Evolutionary conservation across 106 monocot species (phyloP).

Genomic region (Gastrodia elata): DNA sequence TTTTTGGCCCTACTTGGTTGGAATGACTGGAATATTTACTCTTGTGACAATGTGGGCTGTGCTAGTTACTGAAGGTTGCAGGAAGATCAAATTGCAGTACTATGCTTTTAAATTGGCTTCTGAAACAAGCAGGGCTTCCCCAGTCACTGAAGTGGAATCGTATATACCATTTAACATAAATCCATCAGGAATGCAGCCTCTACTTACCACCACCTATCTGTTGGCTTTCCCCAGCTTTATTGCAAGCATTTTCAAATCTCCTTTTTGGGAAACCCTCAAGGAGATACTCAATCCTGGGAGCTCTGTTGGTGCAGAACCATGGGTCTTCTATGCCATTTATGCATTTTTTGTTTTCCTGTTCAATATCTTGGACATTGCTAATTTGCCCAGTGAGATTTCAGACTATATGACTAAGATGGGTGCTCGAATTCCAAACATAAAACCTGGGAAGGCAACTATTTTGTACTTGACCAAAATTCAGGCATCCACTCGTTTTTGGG

Average conservation of each 20-base stretch:
- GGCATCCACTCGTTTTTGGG: slow-evolving; percentile 98
- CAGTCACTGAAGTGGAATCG: slow-evolving; percentile 89
- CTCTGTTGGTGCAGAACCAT: slow-evolving; percentile 80
- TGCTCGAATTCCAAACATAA: slow-evolving; percentile 88
- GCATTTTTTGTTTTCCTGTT: slow-evolving; percentile 83
- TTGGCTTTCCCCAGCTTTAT: slow-evolving; percentile 95
- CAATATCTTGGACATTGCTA: slow-evolving; percentile 99
- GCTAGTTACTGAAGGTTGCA: slow-evolving; percentile 92
- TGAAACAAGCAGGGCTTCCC: slow-evolving; percentile 38
- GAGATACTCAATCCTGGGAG: slow-evolving; percentile 75
- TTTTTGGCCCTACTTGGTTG: slow-evolving; percentile 55
- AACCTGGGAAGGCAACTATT: slow-evolving; percentile 86
- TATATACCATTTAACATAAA: slow-evolving; percentile 98
- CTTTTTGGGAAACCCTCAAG: slow-evolving; percentile 85
- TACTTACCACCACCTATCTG: slow-evolving; percentile 81
- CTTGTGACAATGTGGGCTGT: slow-evolving; percentile 98
- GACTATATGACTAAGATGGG: slow-evolving; percentile 98
- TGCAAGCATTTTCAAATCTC: slow-evolving; percentile 81
- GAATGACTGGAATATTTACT: slow-evolving; percentile 66
- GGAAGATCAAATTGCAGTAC: slow-evolving; percentile 92
- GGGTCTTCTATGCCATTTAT: slow-evolving; percentile 85
- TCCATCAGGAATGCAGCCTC: slow-evolving; percentile 98
- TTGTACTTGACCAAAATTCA: slow-evolving; percentile 90
- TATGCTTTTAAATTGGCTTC: slow-evolving; percentile 97
- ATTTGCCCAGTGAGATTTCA: slow-evolving; percentile 93